Percentiles rank a stretch among this genome's conserved stretches.
Evolutionary conservation across 768 basidiomycete species (phyloP).

Genomic region (Boletus sensibilis): DNA sequence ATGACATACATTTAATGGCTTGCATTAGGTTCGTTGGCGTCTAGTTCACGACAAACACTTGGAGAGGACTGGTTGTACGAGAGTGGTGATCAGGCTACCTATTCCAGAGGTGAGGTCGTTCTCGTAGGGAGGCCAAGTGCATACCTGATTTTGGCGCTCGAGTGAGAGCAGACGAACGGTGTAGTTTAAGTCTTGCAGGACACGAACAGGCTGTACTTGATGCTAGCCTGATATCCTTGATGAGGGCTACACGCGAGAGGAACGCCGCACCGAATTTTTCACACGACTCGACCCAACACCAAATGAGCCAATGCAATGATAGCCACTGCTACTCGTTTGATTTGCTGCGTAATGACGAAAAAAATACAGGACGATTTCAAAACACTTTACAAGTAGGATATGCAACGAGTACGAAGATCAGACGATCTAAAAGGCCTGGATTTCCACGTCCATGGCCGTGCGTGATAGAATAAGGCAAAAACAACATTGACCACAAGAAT

Average conservation of each 20-base stretch:
- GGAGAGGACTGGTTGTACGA: constrained; percentile 11
- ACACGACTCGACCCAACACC: constrained; percentile 13
- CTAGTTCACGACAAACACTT: constrained; percentile 13
- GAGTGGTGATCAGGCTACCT: constrained; percentile 18
- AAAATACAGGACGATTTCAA: constrained; percentile 31
- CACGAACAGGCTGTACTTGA: constrained; percentile 24
- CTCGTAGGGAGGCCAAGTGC: not conserved
- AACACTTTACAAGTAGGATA: constrained; percentile 36
- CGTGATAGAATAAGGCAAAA: constrained; percentile 13
- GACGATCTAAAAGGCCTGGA: not conserved
- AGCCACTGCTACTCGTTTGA: constrained; percentile 6
- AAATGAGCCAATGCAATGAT: not conserved
- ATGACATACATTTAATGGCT: constrained; percentile 83
- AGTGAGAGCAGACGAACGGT: not conserved
- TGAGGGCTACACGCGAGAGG: constrained; percentile 18
- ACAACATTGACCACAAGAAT: constrained; percentile 19
- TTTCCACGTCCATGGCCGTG: constrained; percentile 7
- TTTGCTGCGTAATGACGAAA: constrained; percentile 1
- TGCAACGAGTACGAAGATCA: constrained; percentile 14
- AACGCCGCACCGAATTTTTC: constrained; percentile 25
- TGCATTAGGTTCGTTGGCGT: constrained; percentile 54
- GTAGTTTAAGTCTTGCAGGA: constrained; percentile 6
- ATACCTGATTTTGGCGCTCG: constrained; percentile 3
- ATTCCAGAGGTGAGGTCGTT: constrained; percentile 11
- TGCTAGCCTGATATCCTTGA: constrained; percentile 30